phyloP scores from a whole-genome alignment of 1,284 basidiomycete genomes.

The Omphalotus olearius region DNA sequence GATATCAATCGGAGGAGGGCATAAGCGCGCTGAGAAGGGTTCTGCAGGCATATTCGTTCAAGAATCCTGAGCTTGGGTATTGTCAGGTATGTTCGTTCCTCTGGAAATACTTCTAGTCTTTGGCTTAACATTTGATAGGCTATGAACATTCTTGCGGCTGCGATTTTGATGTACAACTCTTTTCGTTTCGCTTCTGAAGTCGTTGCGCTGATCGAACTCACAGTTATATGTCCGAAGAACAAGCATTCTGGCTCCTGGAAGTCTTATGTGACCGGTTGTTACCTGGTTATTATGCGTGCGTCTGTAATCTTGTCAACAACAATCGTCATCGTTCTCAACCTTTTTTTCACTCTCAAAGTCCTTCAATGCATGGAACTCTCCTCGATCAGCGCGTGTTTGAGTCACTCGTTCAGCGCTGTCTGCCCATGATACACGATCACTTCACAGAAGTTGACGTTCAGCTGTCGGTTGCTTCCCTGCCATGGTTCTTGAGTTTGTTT shows the following conservation, averaged over 20 bases:
- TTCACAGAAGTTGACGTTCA: slow-evolving; percentile 93
- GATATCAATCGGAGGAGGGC: slow-evolving; percentile 87
- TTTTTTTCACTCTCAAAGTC: slow-evolving; percentile 43
- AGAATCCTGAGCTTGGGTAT: slow-evolving; percentile 91
- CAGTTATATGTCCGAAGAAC: slow-evolving; percentile 99
- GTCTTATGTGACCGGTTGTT: slow-evolving; percentile 93
- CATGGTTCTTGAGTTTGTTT: slow-evolving; percentile 95
- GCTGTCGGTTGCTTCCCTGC: slow-evolving; percentile 93
- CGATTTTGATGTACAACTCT: slow-evolving; percentile 76
- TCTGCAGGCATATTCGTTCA: slow-evolving; percentile 94
- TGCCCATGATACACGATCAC: slow-evolving; percentile 93
- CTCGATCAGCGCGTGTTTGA: slow-evolving; percentile 99
- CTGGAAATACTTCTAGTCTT: background rate
- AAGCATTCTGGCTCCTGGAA: slow-evolving; percentile 96
- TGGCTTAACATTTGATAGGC: slow-evolving; percentile 48
- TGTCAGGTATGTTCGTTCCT: slow-evolving; percentile 52
- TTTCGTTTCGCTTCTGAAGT: background rate
- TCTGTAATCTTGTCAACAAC: slow-evolving; percentile 9
- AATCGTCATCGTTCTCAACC: slow-evolving; percentile 10
- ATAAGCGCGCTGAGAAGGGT: slow-evolving; percentile 85
- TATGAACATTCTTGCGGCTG: slow-evolving; percentile 92
- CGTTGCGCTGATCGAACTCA: slow-evolving; percentile 16
- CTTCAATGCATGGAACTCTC: slow-evolving; percentile 98
- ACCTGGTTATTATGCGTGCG: slow-evolving; percentile 95
- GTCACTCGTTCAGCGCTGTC: slow-evolving; percentile 85